Conservation (phyloP, 257 asterid species). For the Solanum sejunctum region DNA sequence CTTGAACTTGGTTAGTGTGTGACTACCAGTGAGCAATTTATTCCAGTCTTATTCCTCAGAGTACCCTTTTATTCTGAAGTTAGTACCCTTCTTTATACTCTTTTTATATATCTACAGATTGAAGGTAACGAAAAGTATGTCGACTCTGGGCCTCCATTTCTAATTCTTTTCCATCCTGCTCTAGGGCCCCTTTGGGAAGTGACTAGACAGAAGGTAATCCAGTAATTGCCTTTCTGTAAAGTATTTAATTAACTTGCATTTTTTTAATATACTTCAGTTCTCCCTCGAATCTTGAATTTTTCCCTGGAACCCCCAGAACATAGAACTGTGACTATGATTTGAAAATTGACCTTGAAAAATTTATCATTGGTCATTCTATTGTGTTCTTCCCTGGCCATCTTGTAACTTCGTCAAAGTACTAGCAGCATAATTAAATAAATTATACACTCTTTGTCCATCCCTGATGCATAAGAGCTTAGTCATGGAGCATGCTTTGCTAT, state of each 20-base stretch:
- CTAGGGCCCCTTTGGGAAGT: constrained; percentile 98
- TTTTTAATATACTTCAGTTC: background rate
- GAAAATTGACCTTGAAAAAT: background rate
- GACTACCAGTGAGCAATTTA: background rate
- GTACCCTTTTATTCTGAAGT: background rate
- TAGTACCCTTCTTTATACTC: background rate
- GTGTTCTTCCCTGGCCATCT: background rate
- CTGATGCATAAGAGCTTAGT: background rate
- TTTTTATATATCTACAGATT: constrained; percentile 34
- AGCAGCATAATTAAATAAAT: background rate
- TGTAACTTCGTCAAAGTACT: background rate
- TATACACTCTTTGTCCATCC: background rate
- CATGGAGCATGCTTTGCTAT: background rate
- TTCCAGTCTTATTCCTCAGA: background rate
- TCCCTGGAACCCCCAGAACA: background rate
- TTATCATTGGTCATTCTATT: background rate
- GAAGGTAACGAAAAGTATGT: constrained; percentile 61
- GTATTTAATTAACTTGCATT: background rate
- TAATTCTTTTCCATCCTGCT: constrained; percentile 95
- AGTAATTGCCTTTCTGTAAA: background rate
- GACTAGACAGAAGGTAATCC: constrained; percentile 72
- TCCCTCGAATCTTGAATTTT: background rate
- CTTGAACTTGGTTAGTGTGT: background rate
- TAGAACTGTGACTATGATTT: background rate
- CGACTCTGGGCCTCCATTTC: constrained; percentile 87